Evolutionary conservation across 2,329 filamentous ascomycete genomes (phyloP), one percentile per base, ranked within the genome.

Genomic region (Colletotrichum coccodes): DNA sequence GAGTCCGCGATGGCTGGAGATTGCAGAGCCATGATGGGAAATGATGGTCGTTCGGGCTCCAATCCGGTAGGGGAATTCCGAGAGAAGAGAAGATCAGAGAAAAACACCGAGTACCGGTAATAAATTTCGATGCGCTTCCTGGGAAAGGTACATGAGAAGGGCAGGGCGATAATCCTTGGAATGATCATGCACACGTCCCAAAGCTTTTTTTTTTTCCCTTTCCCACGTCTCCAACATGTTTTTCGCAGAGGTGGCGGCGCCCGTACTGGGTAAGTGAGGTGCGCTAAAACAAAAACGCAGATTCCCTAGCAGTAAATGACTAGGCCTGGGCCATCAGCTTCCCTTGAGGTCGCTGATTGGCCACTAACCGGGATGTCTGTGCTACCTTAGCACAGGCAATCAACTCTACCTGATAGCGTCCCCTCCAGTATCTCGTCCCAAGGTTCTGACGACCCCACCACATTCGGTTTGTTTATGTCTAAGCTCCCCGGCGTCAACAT

Each of bases 391-490:
- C 6, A 44, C 34, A 34, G 42, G 16, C 18, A 26, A 44, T 28
- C 40, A 67, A 61, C 47, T 64, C 16, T 53, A 59, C 34, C 53
- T 63, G 36, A 36, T 57, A 52, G 64, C 23, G 58, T 47, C 40
- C 28, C n/a, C 32, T 14, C 49, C 26, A 47, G 42, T 18, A 23
- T 30, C n/a, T n/a, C 36, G 42, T 50, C 32, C 52, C 60, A 56
- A 47, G 59, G 53, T 52, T 28, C 52, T 63, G 50, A 54, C 47
- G 36, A 46, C 56, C 66, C 66, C 62, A 68, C 61, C 61, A 18
- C n/a, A 21, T 32, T 49, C 49, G 61, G 61, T 68, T 70, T 70
- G 67, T 70, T 70, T 70, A 68, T 61, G 67, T 70, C 67, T 58
- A 47, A 70, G 67, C 57, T 70, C 47, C n/a, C 50, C 32, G 57